Evolutionary conservation across 768 basidiomycete genomes (phyloP).

Genomic region (Phlebiopsis gigantea): DNA sequence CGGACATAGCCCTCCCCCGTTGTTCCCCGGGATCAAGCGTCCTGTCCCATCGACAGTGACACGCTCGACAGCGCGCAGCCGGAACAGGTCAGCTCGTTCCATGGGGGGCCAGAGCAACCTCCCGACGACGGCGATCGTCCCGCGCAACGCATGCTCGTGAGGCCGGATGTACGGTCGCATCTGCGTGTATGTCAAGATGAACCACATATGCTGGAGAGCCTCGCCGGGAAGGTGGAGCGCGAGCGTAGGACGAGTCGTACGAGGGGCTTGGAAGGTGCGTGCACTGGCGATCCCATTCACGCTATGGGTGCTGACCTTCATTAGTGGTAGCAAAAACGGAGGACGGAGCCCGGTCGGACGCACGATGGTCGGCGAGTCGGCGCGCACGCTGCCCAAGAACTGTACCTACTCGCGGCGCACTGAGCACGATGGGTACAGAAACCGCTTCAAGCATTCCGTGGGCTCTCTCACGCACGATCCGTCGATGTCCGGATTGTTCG

Average conservation of each 20-base stretch:
- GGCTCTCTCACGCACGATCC: constrained; percentile 10
- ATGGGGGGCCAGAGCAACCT: too few species aligned
- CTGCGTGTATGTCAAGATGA: constrained; percentile 93
- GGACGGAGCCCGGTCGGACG: constrained; percentile 47
- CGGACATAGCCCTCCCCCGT: too few species aligned
- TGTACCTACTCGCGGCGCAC: constrained; percentile 87
- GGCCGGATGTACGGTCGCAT: too few species aligned
- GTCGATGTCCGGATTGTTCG: too few species aligned
- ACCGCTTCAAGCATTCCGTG: constrained; percentile 46
- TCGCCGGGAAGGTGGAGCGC: constrained; percentile 75
- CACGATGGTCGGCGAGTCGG: constrained; percentile 68
- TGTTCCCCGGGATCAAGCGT: too few species aligned
- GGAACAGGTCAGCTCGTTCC: too few species aligned
- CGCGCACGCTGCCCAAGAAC: constrained; percentile 73
- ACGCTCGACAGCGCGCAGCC: too few species aligned
- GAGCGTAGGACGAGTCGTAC: constrained; percentile 28
- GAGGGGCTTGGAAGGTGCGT: constrained; percentile 66
- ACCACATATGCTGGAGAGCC: constrained; percentile 84
- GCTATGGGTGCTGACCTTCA: constrained; percentile 4
- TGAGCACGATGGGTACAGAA: constrained; percentile 86
- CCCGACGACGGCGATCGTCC: too few species aligned
- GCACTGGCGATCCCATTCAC: too few species aligned
- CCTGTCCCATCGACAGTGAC: too few species aligned
- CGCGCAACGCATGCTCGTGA: too few species aligned
- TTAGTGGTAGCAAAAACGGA: constrained; percentile 56